phyloP scores from a whole-genome alignment of 2,329 filamentous ascomycete genomes.

The Penicillium sp. region DNA sequence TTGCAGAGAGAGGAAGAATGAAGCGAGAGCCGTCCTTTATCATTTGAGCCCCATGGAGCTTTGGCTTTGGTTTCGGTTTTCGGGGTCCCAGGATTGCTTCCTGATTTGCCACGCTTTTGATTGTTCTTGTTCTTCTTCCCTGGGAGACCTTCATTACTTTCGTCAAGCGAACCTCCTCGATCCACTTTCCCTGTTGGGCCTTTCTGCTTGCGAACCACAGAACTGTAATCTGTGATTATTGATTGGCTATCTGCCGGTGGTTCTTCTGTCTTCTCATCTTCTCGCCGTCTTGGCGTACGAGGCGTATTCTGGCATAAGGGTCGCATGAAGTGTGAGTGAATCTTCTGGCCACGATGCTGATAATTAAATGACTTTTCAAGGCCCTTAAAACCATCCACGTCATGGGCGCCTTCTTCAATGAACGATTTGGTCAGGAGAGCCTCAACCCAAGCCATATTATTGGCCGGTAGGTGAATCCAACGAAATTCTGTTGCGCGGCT shows the following conservation, averaged over 20 bases:
- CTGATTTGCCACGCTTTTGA: slow-evolving; percentile 29
- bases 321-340: slow-evolving; percentile 64
- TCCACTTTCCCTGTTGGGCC: slow-evolving; percentile 25
- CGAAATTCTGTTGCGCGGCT: slow-evolving; percentile 51
- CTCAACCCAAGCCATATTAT: slow-evolving; percentile 62
- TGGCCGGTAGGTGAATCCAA: slow-evolving; percentile 57
- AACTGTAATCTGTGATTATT: slow-evolving; percentile 8
- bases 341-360: slow-evolving; percentile 59
- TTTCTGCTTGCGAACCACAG: slow-evolving; percentile 30
- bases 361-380: slow-evolving; percentile 63
- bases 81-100: slow-evolving; percentile 21
- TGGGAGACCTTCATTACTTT: slow-evolving; percentile 13
- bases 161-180: slow-evolving; percentile 29
- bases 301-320: slow-evolving; percentile 57
- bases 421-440: slow-evolving; percentile 64
- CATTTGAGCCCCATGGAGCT: slow-evolving; percentile 36
- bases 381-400: slow-evolving; percentile 64
- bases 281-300: slow-evolving; percentile 27
- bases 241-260: slow-evolving; percentile 18
- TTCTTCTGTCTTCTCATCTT: slow-evolving; percentile 35
- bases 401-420: slow-evolving; percentile 62
- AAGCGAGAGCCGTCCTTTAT: slow-evolving; percentile 15
- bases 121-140: slow-evolving; percentile 32
- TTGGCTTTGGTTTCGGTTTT: slow-evolving; percentile 31
- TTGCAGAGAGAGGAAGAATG: slow-evolving; percentile 39